phyloP scores from a whole-genome alignment of 305 asterid genomes.

The Solanum hybrid region DNA sequence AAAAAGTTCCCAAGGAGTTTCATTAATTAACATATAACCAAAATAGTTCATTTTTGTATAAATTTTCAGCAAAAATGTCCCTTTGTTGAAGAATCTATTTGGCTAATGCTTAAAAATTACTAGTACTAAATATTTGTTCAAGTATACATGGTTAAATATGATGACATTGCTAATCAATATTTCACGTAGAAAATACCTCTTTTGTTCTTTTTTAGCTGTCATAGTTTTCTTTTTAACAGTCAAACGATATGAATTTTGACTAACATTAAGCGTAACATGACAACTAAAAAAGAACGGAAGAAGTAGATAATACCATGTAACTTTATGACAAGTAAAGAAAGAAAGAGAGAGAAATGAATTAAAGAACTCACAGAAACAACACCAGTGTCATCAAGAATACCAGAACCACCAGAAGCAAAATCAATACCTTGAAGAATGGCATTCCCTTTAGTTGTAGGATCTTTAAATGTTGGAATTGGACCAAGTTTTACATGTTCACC shows the following conservation, averaged over 20 bases:
- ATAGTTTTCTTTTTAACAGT: no score
- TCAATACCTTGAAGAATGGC: not conserved
- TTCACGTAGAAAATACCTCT: not conserved
- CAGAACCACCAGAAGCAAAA: constrained; percentile 6
- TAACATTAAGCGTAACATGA: no score
- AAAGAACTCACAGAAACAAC: not conserved
- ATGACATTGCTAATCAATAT: not conserved
- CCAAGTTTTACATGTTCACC: not conserved
- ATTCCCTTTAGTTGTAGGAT: not conserved
- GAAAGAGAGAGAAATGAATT: not conserved
- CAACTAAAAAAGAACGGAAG: no score
- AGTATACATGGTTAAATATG: not conserved
- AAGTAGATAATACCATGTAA: not conserved
- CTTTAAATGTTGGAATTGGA: not conserved
- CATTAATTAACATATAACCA: not conserved
- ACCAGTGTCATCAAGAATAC: constrained; percentile 9
- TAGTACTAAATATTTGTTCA: not conserved
- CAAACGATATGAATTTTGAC: no score
- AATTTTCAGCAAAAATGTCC: not conserved
- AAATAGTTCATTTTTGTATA: not conserved
- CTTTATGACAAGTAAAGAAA: not conserved
- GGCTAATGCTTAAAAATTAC: not conserved
- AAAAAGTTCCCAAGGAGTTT: not conserved
- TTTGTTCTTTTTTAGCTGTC: no score
- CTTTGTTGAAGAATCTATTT: not conserved